These are phyloP conservation scores for Buxus sempervirens DNA, from an alignment of 164 flowering plant genomes.

Conservation along the genomic window DNA sequence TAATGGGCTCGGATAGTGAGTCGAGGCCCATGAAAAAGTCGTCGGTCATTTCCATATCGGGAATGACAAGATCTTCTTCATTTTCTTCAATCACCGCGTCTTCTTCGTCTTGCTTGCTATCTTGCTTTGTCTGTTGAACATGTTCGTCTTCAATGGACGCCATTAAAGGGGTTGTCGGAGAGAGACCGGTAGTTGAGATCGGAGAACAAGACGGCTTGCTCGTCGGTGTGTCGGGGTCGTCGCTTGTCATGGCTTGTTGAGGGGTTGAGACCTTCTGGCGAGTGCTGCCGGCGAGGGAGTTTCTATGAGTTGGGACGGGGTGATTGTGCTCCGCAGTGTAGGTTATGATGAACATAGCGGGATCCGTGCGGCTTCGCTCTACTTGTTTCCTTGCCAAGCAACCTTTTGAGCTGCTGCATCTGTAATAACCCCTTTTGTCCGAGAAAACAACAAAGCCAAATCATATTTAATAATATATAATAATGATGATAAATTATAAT, in stretches of 20 bases:
- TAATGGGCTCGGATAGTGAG: constrained; percentile 17
- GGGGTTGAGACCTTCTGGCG: constrained; percentile 48
- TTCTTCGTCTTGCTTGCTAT: constrained; percentile 30
- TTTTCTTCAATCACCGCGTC: constrained; percentile 11
- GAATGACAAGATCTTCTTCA: constrained; percentile 25
- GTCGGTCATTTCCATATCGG: constrained; percentile 37
- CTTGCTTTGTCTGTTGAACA: constrained; percentile 21
- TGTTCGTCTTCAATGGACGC: constrained; percentile 23
- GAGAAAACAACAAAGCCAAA: background rate
- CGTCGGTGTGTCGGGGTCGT: constrained; percentile 6
- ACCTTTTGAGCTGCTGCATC: constrained; percentile 94
- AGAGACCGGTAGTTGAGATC: constrained; percentile 7
- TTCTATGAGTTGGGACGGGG: constrained; percentile 88
- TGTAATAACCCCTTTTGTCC: constrained; percentile 80
- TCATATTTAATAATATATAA: background rate
- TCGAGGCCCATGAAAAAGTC: constrained; percentile 61
- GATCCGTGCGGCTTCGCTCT: constrained; percentile 86
- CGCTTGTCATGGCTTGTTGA: constrained; percentile 1
- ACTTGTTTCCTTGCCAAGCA: constrained; percentile 97
- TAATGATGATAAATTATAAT: background rate
- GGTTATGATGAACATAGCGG: constrained; percentile 82
- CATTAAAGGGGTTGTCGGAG: constrained; percentile 19
- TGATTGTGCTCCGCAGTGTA: constrained; percentile 97
- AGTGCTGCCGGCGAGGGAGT: constrained; percentile 92
- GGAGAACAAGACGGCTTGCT: constrained; percentile 33